Conservation (phyloP, 495 filamentous ascomycete genomes). For the Aspergillus bridgeri region DNA sequence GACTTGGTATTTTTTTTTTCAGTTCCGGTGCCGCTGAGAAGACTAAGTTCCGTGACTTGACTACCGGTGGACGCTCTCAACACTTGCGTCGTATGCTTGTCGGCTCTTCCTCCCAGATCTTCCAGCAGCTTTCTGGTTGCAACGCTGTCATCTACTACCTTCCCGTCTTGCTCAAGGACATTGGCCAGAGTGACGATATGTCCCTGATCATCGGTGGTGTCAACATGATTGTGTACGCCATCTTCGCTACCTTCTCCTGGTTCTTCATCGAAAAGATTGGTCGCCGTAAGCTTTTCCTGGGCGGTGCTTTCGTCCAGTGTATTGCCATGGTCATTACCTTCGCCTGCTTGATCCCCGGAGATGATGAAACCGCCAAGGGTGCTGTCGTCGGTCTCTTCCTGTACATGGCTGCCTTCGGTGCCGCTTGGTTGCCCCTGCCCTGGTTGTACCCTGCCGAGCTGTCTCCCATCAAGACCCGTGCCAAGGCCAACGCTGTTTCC, state of each 20-base stretch:
- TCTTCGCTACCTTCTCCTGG: constrained; percentile 77
- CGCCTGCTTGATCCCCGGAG: constrained; percentile 61
- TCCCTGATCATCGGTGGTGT: constrained; percentile 73
- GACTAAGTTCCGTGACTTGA: constrained; percentile 35
- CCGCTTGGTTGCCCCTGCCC: constrained; percentile 60
- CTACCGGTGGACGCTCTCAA: constrained; percentile 43
- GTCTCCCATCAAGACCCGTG: constrained; percentile 70
- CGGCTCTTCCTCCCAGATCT: constrained; percentile 64
- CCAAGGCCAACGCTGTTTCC: constrained; percentile 70
- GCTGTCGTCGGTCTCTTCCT: constrained; percentile 75
- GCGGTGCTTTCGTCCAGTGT: constrained; percentile 66
- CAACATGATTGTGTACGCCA: constrained; percentile 80
- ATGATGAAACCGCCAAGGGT: constrained; percentile 54
- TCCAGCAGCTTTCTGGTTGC: constrained; percentile 74
- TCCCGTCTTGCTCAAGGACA: constrained; percentile 68
- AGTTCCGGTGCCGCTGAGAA: constrained; percentile 37
- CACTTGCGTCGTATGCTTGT: constrained; percentile 49
- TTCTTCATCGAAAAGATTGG: constrained; percentile 79
- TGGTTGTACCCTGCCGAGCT: constrained; percentile 67
- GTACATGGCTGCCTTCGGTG: constrained; percentile 75
- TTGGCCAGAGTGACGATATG: constrained; percentile 59
- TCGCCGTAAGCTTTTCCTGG: constrained; percentile 70
- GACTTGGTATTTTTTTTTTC: background rate
- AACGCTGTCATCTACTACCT: constrained; percentile 89
- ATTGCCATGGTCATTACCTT: constrained; percentile 76